Conservation (phyloP, 2,329 filamentous ascomycete genomes). For the Neoascochyta sp. region DNA sequence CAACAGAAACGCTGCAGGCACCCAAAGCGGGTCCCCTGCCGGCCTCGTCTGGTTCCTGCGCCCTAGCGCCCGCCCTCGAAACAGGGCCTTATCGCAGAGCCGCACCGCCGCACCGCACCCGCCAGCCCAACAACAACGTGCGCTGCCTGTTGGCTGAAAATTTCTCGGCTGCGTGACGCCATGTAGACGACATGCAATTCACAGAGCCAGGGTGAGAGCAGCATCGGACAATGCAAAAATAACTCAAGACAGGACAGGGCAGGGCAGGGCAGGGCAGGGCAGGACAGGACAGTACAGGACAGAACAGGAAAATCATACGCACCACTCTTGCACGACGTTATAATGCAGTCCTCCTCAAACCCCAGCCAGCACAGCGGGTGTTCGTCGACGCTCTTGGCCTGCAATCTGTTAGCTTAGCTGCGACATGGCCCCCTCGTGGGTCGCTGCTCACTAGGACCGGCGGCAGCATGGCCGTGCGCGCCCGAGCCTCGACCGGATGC, state of each 20-base stretch:
- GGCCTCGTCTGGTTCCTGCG: conserved; percentile 29
- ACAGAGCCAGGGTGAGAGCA: no score
- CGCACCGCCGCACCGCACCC: no score
- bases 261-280: no score
- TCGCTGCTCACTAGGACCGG: conserved; percentile 71
- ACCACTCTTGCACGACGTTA: conserved; percentile 91
- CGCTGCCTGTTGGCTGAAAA: no score
- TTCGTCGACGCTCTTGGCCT: conserved; percentile 79
- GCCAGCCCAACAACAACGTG: no score
- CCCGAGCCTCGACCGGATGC: conserved; percentile 80
- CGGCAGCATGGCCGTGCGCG: conserved; percentile 78
- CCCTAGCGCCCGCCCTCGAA: no score
- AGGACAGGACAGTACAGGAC: no score
- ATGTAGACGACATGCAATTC: no score
- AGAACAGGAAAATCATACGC: conserved; percentile 46
- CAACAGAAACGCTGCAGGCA: no score
- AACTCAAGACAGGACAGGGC: conserved; percentile 7
- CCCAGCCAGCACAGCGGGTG: conserved; percentile 86
- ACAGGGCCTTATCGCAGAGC: no score
- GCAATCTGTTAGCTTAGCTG: conserved; percentile 6
- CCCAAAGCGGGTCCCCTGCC: no score
- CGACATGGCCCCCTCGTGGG: conserved; percentile 5
- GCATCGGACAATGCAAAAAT: conserved; percentile 9
- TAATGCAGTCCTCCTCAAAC: conserved; percentile 91
- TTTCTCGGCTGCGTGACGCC: no score